phyloP scores from a whole-genome alignment of 208 protist species.

The Trypanosoma grayi region DNA sequence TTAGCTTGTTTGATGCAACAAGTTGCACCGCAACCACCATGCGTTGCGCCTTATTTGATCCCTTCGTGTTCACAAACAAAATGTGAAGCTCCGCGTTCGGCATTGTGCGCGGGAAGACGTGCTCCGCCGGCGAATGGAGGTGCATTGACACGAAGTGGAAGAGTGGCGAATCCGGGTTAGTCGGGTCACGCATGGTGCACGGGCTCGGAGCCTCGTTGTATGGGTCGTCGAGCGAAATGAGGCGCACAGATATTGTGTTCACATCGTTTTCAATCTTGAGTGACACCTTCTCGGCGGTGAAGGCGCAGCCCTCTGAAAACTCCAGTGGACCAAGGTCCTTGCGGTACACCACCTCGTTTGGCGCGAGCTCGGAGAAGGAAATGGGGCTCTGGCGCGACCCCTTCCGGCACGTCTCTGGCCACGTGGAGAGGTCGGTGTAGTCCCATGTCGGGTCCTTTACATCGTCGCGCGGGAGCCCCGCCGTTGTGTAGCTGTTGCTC shows the following conservation, averaged over 20 bases:
- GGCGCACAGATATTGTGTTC: constrained; percentile 39
- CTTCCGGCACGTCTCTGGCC: constrained; percentile 43
- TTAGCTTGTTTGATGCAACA: constrained; percentile 44
- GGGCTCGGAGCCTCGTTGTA: constrained; percentile 27
- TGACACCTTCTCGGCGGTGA: constrained; percentile 42
- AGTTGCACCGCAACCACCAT: constrained; percentile 64
- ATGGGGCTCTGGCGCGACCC: constrained; percentile 70
- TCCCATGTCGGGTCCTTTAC: constrained; percentile 30
- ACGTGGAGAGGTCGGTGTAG: constrained; percentile 47
- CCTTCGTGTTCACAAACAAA: constrained; percentile 33
- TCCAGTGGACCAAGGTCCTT: constrained; percentile 30
- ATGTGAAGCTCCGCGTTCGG: constrained; percentile 74
- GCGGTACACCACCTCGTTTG: constrained; percentile 35
- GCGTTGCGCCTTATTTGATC: constrained; percentile 13
- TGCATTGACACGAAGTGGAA: constrained; percentile 63
- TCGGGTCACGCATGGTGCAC: constrained; percentile 61
- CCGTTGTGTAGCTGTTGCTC: constrained; percentile 62
- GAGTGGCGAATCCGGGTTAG: constrained; percentile 17
- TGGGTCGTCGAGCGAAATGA: constrained; percentile 30
- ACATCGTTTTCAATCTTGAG: constrained; percentile 59
- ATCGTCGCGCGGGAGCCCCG: constrained; percentile 24
- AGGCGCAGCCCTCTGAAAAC: constrained; percentile 60
- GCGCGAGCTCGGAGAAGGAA: constrained; percentile 58
- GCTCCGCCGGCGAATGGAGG: constrained; percentile 66
- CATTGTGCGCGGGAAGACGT: constrained; percentile 47